Percentiles rank a stretch among this genome's conserved stretches.
Conservation (phyloP, 2,329 filamentous ascomycete species). For the Helminthosporium solani region DNA sequence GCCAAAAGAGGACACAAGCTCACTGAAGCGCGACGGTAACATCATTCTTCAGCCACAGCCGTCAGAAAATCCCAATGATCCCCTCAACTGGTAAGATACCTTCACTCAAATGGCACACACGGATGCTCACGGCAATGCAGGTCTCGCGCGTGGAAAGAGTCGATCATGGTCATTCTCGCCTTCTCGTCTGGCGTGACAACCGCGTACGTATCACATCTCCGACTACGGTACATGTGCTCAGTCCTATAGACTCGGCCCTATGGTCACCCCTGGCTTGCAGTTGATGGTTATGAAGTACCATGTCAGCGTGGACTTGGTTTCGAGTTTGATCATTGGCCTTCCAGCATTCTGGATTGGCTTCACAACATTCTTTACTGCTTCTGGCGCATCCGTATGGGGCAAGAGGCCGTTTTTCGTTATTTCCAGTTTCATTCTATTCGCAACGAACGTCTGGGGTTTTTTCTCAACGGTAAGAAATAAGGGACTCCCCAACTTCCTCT, state of each 20-base stretch:
- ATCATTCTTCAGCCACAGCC: conserved; percentile 90
- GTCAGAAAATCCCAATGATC: conserved; percentile 87
- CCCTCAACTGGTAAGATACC: conserved; percentile 53
- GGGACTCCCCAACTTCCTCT: background rate
- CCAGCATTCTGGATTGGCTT: conserved; percentile 42
- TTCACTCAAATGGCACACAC: background rate
- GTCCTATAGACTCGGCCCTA: conserved; percentile 40
- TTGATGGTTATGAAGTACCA: conserved; percentile 39
- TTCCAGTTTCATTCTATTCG: conserved; percentile 38
- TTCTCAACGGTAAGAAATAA: conserved; percentile 35
- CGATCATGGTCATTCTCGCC: conserved; percentile 36
- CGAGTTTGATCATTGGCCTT: conserved; percentile 44
- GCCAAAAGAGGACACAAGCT: conserved; percentile 14
- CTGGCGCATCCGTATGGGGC: conserved; percentile 43
- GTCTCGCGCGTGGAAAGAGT: conserved; percentile 30
- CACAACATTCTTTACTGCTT: conserved; percentile 46
- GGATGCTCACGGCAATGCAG: conserved; percentile 17
- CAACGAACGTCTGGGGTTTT: conserved; percentile 45
- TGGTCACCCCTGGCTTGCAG: conserved; percentile 44
- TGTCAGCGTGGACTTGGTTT: conserved; percentile 42
- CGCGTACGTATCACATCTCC: conserved; percentile 14
- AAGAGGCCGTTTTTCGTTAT: conserved; percentile 43
- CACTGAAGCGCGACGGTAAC: conserved; percentile 52
- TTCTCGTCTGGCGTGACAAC: conserved; percentile 39
- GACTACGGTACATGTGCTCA: conserved; percentile 1